Conservation (phyloP, 169 alveolate genomes). For the Plasmodium gaboni region DNA sequence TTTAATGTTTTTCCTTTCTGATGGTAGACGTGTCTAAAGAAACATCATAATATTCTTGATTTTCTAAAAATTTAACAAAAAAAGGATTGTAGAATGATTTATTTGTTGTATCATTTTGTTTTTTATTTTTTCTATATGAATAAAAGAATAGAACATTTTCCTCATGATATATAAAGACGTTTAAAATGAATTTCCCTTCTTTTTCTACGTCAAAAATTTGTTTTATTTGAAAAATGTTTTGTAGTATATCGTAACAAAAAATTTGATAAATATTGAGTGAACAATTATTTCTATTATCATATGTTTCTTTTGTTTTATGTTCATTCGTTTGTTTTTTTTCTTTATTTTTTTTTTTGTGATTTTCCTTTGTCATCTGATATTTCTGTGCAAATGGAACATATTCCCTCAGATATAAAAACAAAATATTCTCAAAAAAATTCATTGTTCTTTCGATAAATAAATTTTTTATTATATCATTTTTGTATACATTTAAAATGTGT, state of each 20-base stretch:
- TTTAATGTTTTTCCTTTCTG: not conserved
- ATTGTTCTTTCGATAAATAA: conserved; percentile 39
- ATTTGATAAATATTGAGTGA: conserved; percentile 30
- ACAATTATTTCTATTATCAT: not conserved
- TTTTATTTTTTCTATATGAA: conserved; percentile 3
- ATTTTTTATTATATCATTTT: conserved; percentile 45
- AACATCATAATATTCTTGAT: conserved; percentile 18
- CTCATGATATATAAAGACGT: conserved; percentile 29
- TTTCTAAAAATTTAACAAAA: conserved; percentile 38
- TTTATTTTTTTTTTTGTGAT: not conserved
- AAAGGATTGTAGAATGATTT: conserved; percentile 34
- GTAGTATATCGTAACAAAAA: conserved; percentile 42
- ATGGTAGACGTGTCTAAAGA: conserved; percentile 18
- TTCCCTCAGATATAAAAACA: conserved; percentile 19
- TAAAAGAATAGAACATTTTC: conserved; percentile 22
- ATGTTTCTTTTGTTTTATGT: not conserved
- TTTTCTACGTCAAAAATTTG: conserved; percentile 16
- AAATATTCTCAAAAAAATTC: conserved; percentile 42
- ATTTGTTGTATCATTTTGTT: not conserved
- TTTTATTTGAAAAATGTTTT: conserved; percentile 11
- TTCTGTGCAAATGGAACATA: conserved; percentile 7
- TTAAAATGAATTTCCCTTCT: conserved; percentile 16
- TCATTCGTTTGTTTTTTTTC: not conserved
- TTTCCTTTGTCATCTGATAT: not conserved
- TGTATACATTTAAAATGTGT: conserved; percentile 35